Conservation (phyloP, 805 yeast species). For the Suhomyces prunicola region DNA sequence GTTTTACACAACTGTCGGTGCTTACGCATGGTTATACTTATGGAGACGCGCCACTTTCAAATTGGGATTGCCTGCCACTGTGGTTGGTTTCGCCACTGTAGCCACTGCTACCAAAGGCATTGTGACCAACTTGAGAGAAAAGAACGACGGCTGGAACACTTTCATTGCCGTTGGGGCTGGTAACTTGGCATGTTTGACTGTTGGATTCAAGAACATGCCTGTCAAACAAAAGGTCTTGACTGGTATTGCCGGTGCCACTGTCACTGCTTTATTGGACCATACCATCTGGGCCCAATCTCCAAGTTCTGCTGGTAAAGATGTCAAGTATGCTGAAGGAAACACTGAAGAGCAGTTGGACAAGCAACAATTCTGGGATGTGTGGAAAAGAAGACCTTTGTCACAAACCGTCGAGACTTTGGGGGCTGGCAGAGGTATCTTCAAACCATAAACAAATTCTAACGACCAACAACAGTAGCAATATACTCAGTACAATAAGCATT, state of each 20-base stretch:
- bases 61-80: slow-evolving; percentile 37
- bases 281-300: slow-evolving; percentile 41
- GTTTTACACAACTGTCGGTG: slow-evolving; percentile 46
- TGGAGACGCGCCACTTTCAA: slow-evolving; percentile 44
- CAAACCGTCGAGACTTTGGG: slow-evolving; percentile 79
- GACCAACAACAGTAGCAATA: background rate
- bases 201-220: slow-evolving; percentile 41
- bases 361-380: slow-evolving; percentile 72
- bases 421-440: slow-evolving; percentile 56
- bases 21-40: slow-evolving; percentile 46
- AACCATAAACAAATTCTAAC: slow-evolving; percentile 9
- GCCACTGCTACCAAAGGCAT: slow-evolving; percentile 50
- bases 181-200: slow-evolving; percentile 45
- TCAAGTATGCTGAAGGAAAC: slow-evolving; percentile 39
- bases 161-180: slow-evolving; percentile 60
- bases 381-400: slow-evolving; percentile 75
- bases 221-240: slow-evolving; percentile 39
- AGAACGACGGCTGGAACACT: slow-evolving; percentile 60
- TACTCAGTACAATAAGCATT: background rate
- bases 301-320: slow-evolving; percentile 36
- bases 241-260: slow-evolving; percentile 38
- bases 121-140: slow-evolving; percentile 57
- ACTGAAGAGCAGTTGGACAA: slow-evolving; percentile 34
- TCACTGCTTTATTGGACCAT: slow-evolving; percentile 37
- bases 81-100: slow-evolving; percentile 45